phyloP scores from a whole-genome alignment of 1,139 yeast genomes.

The Blastobotrys ciferrii region DNA sequence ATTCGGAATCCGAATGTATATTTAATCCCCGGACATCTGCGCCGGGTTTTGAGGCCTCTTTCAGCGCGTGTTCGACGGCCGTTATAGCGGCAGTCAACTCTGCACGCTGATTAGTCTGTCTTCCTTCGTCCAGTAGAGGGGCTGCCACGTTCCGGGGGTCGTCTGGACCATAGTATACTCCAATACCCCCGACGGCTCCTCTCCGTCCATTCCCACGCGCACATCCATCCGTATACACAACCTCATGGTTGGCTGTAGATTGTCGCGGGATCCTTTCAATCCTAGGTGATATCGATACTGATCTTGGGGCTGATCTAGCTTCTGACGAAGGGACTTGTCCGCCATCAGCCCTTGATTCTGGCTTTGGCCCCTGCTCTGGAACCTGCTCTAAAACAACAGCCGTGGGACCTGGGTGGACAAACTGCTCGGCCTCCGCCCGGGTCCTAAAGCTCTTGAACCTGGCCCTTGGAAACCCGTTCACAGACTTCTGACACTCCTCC shows the following conservation, averaged over 20 bases:
- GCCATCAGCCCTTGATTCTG: no score
- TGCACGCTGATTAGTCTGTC: constrained; percentile 77
- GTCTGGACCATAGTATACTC: constrained; percentile 62
- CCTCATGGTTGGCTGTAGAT: constrained; percentile 5
- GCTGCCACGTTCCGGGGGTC: constrained; percentile 53
- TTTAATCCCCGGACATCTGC: constrained; percentile 1
- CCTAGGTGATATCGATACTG: no score
- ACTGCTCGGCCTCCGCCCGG: constrained; percentile 45
- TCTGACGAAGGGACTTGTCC: no score
- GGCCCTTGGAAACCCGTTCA: constrained; percentile 55
- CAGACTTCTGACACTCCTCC: constrained; percentile 36
- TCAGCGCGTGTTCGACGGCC: constrained; percentile 43
- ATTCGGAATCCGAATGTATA: constrained; percentile 58
- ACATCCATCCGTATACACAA: constrained; percentile 72
- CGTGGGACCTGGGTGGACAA: constrained; percentile 24
- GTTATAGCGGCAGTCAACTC: constrained; percentile 65
- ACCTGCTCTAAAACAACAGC: no score
- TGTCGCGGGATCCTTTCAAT: no score
- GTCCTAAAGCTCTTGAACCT: constrained; percentile 52
- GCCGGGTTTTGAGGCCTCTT: constrained; percentile 18
- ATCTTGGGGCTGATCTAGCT: no score
- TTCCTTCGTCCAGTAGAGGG: constrained; percentile 43
- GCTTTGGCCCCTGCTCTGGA: no score
- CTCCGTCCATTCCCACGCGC: constrained; percentile 51
- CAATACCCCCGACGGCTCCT: constrained; percentile 60